Evolutionary conservation across 2,329 filamentous ascomycete genomes (phyloP), one percentile per base, ranked within the genome.

Genomic region (Microdochium paspali): DNA sequence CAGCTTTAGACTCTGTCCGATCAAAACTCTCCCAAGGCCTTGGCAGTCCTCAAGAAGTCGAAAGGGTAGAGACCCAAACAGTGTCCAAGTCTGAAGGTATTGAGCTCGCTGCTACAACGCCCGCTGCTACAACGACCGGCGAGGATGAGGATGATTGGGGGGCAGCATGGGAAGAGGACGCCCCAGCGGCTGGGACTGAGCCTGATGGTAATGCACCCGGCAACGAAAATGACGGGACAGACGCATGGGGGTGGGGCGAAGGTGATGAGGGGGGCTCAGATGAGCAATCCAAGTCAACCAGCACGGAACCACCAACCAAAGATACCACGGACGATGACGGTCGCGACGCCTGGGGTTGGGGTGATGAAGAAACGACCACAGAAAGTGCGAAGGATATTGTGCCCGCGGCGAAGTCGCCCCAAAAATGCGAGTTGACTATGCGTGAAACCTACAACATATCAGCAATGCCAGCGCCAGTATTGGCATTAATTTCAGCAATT

Each of bases 391-490:
- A 54, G 20, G 58, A 56, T n/a, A 52, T 59, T 26, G 54, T 44
- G n/a, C 32, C 46, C 6, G 44, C 49, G 28, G 24, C 47, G 26
- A 50, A 57, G 35, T 47, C 58, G 26, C 40, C 56, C 6, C 56
- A 64, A 50, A 72, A 72, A 9, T 73, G 80, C 47, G 85, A 93
- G 60, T 69, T 97, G 50, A 85, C 87, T 0, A 68, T 97, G 42
- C 85, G 77, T 51, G 93, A 98, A 66, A 86, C 78, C 1, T 98
- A 95, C 63, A 87, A 83, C 49, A 86, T 95, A 46, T 96, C 91
- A 0, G 85, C 86, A 2, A 85, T 96, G 62, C 91, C 93, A 1
- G 84, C 89, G 51, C 79, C 83, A 3, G 81, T 97, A 12, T 72
- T 90, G 20, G 73, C 79, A 18, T 73, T 87, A 24, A 80, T 91